Evolutionary conservation across 257 asterid species (phyloP).

Genomic region (Nicotiana undulata): DNA sequence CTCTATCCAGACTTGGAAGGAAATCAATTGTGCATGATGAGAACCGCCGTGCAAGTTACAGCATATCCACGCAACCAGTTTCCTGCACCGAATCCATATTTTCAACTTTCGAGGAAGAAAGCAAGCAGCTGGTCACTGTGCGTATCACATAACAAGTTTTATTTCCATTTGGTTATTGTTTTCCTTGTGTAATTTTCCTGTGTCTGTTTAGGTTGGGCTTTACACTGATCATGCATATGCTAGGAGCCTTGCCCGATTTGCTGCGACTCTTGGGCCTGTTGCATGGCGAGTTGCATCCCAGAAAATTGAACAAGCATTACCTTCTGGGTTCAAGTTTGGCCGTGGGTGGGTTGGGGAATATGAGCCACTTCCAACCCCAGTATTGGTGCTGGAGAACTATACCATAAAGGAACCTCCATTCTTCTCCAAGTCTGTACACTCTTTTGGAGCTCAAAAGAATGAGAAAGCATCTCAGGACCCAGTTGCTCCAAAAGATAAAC

Average conservation of each 20-base stretch:
- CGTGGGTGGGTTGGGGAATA: conserved; percentile 99
- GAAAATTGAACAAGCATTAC: conserved; percentile 82
- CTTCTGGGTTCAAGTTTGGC: conserved; percentile 76
- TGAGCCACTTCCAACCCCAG: conserved; percentile 85
- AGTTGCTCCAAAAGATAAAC: conserved; percentile 22
- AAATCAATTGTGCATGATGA: conserved; percentile 55
- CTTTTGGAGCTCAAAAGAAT: conserved; percentile 28
- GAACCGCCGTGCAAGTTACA: conserved; percentile 70
- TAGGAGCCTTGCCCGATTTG: conserved; percentile 86
- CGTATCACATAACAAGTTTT: conserved; percentile 18
- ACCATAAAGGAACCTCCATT: conserved; percentile 57
- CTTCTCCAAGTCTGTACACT: conserved; percentile 31
- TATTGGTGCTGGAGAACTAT: conserved; percentile 54
- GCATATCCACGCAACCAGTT: conserved; percentile 39
- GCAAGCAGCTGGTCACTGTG: conserved; percentile 88
- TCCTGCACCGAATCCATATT: conserved; percentile 52
- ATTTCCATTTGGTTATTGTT: neutral
- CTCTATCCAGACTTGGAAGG: conserved; percentile 47
- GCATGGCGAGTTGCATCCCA: conserved; percentile 88
- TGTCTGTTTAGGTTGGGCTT: conserved; percentile 68
- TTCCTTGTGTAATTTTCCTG: conserved; percentile 4
- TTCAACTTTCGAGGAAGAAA: conserved; percentile 84
- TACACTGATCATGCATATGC: conserved; percentile 87
- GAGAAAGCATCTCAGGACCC: conserved; percentile 24
- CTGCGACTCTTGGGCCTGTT: conserved; percentile 83